Evolutionary conservation across 1,284 basidiomycete genomes (phyloP), one percentile per base, ranked within the genome.

Genomic region (Meira miltonrushii): DNA sequence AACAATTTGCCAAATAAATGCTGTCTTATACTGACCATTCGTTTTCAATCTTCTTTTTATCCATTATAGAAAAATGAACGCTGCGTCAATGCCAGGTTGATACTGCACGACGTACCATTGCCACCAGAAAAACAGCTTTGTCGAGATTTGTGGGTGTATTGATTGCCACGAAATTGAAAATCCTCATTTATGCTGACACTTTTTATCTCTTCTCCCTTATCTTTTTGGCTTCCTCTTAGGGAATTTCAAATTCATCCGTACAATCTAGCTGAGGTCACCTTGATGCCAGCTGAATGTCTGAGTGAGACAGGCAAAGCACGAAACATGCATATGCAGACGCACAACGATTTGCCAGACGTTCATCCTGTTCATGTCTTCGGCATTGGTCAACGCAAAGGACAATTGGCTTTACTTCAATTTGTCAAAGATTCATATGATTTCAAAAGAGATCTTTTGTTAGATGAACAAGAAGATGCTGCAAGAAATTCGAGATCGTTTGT

Each of bases 81-180:
- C n/a, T 21, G 46, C 23, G 21, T 48, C n/a, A 48, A 48, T 23
- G 46, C 21, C 12, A 48, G 21, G 12, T 23, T 48, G 12, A 48
- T 21, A 2, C 7, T 48, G 12, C 13, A 48, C 12, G 25, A 25
- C 2, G 17, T 8, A 25, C 12, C 21, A 5, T 13, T 21, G 7
- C 17, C 12, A 23, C 6, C 17, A n/a, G 23, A 13, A 13, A n/a
- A 23, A 15, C 17, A 48, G 46, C 21, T 48, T 6, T 9, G 46
- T 25, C 17, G 46, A 25, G 46, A 48, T 17, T 12, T 48, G 46
- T 48, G 46, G 23, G 46, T 48, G 46, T 21, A 23, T 48, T 48
- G 44, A 8, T 21, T 17, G 8, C 8, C 15, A 21, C 8, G 15
- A 9, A 21, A 46, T 21, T 46, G 44, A 46, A 46, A 10, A 17